Evolutionary conservation across 805 yeast species (phyloP), one percentile per base, ranked within the genome.

Genomic region (Starmera caribaea): DNA sequence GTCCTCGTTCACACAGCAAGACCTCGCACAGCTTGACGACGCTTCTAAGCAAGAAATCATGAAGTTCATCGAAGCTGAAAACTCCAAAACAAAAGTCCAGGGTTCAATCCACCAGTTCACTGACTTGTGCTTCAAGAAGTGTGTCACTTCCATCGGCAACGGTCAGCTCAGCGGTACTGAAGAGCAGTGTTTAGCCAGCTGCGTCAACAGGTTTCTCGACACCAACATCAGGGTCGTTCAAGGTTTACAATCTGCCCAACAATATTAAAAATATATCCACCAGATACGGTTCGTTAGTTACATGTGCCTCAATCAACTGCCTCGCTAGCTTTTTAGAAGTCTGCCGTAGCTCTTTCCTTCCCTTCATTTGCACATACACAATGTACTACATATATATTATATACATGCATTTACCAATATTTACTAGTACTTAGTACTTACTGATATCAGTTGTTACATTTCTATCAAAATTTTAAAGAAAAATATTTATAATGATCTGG

Each of bases 111-210:
- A 89, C 59, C 76, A 72, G 53, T 87, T 86, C 73, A 88, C 96
- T 24, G 89, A 87, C 56, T 70, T 81, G 69, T 89, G 97, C 59
- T 89, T 87, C 71, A 84, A 81, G 58, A 83, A 84, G 63, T 89
- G 97, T 61, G 73, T 87, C 38, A 65, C 61, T 16, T 52, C 51
- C 35, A 58, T 74, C 38, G 62, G 66, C 37, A 61, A 66, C 41
- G 72, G 73, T 27, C 68, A 66, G 36, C 66, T 88, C 47, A 68
- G 69, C 45, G 39, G 63, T 3, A 59, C 59, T 40, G 97, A 89
- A 61, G 83, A 81, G 48, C 61, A 67, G 30, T 89, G 97, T 59
- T 64, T 89, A 56, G 63, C 69, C 43, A 82, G 82, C 65, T 89
- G 97, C 61, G 76, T 89, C 49, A 81, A 84, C 63, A 66, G 95